Base-by-base conservation (phyloP, 345 rosid species). In the Ailanthus altissimus region DNA sequence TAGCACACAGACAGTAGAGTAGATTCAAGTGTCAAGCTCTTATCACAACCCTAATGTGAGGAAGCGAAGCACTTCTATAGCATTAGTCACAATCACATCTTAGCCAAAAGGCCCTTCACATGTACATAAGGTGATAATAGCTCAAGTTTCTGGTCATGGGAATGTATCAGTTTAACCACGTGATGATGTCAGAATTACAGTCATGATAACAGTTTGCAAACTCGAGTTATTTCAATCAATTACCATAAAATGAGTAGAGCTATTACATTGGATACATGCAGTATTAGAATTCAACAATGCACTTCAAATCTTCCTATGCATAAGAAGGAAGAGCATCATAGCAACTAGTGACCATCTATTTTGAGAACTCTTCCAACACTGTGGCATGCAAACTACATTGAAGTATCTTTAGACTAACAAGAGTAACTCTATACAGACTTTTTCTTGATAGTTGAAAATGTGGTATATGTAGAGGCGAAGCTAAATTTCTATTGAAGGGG, bases 331-430 rank as follows among this genome's bases (percentile, higher is more conserved):
- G n/a, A 43, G 66, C 54, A 61, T 46, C 47, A 28, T 21, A 72
- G 23, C 21, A 72, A 72, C 32, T 23, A 42, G 47, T 45, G 23
- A 49, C 46, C 15, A 58, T 72, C 65, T 14, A 56, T 40, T 42
- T 43, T 42, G 51, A 72, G 50, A 51, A 72, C 42, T 72, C 20
- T 43, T 25, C 75, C 54, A 72, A 72, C 75, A 25, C 1, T 14
- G 21, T 25, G 26, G 25, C 16, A 72, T n/a, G 6, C 36, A 13
- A 42, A 4, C 57, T n/a, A 16, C 32, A 70, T 2, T 11, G 51
- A 72, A 38, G 43, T n/a, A 72, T 56, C 12, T 23, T 21, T n/a
- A 4, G 56, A 40, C 21, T 57, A 53, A 23, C 51, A 56, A 54
- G 15, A 54, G 61, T 40, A 21, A 40, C 21, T 72, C 21, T 53